phyloP scores from a whole-genome alignment of 2,329 filamentous ascomycete species.

The Sporothrix schenckii region DNA sequence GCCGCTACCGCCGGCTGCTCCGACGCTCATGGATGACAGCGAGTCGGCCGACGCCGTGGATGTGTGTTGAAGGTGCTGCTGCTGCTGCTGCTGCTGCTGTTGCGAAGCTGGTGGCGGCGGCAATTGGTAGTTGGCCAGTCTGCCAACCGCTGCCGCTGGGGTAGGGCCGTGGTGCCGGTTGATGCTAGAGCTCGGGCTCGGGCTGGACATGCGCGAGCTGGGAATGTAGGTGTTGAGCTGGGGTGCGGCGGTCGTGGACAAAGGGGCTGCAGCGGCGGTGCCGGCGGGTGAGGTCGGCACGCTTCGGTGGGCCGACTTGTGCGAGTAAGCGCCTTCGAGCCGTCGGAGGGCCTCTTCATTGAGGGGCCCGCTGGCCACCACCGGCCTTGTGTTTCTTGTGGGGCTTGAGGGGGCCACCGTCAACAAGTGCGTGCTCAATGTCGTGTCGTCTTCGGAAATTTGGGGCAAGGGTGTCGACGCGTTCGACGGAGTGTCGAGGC shows the following conservation, averaged over 20 bases:
- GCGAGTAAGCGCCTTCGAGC: conserved; percentile 38
- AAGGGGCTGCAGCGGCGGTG: background rate
- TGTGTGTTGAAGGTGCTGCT: conserved; percentile 28
- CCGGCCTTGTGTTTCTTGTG: background rate
- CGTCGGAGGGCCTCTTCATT: conserved; percentile 40
- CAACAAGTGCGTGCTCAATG: background rate
- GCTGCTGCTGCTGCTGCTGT: conserved; percentile 28
- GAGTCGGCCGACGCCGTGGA: conserved; percentile 39
- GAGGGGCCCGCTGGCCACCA: conserved; percentile 22
- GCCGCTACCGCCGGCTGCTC: background rate
- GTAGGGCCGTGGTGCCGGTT: background rate
- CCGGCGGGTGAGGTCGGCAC: background rate
- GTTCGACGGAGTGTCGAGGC: conserved; percentile 29
- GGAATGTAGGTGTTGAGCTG: conserved; percentile 34
- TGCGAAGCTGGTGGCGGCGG: conserved; percentile 33
- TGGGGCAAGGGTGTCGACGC: conserved; percentile 35
- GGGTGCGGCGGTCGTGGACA: background rate
- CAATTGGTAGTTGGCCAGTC: conserved; percentile 29
- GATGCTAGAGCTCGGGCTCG: conserved; percentile 13
- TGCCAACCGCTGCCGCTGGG: background rate
- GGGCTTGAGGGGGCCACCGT: background rate
- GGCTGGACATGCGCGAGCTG: conserved; percentile 30
- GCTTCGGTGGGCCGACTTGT: background rate
- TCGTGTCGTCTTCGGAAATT: conserved; percentile 34
- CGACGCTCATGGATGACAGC: conserved; percentile 22